phyloP scores from a whole-genome alignment of 2,329 filamentous ascomycete species.

The Penicillium griseofulvum region DNA sequence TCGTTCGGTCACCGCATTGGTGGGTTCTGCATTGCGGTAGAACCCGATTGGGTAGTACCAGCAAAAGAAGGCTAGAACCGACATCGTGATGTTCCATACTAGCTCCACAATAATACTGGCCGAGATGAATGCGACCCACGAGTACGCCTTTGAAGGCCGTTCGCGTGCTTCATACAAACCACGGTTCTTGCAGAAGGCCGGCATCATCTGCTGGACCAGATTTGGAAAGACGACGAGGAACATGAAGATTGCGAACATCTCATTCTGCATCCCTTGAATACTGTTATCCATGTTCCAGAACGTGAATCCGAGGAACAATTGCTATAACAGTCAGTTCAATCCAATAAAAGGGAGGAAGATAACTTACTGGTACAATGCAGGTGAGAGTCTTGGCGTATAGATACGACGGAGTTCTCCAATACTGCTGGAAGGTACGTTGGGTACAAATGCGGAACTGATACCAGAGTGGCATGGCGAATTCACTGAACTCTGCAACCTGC shows the following conservation, averaged over 20 bases:
- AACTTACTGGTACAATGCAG: slow-evolving; percentile 64
- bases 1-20: slow-evolving; percentile 44
- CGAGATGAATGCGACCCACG: slow-evolving; percentile 69
- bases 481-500: slow-evolving; percentile 60
- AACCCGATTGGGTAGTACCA: slow-evolving; percentile 64
- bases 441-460: slow-evolving; percentile 66
- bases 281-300: slow-evolving; percentile 72
- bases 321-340: slow-evolving; percentile 34
- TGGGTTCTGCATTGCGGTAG: slow-evolving; percentile 38
- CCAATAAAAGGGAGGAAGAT: slow-evolving; percentile 21
- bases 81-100: slow-evolving; percentile 62
- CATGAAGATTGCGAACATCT: slow-evolving; percentile 87
- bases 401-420: slow-evolving; percentile 84
- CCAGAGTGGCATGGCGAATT: slow-evolving; percentile 74
- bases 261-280: slow-evolving; percentile 79
- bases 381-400: slow-evolving; percentile 77
- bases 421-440: slow-evolving; percentile 77
- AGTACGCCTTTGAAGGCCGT: slow-evolving; percentile 67
- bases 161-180: slow-evolving; percentile 61
- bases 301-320: slow-evolving; percentile 76
- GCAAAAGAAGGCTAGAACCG: slow-evolving; percentile 61
- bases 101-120: slow-evolving; percentile 71
- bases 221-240: slow-evolving; percentile 72
- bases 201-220: slow-evolving; percentile 55
- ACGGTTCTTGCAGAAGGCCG: slow-evolving; percentile 57